Evolutionary conservation across 495 filamentous ascomycete genomes (phyloP), one percentile per base, ranked within the genome.

Genomic region (Sordaria brevicollis): DNA sequence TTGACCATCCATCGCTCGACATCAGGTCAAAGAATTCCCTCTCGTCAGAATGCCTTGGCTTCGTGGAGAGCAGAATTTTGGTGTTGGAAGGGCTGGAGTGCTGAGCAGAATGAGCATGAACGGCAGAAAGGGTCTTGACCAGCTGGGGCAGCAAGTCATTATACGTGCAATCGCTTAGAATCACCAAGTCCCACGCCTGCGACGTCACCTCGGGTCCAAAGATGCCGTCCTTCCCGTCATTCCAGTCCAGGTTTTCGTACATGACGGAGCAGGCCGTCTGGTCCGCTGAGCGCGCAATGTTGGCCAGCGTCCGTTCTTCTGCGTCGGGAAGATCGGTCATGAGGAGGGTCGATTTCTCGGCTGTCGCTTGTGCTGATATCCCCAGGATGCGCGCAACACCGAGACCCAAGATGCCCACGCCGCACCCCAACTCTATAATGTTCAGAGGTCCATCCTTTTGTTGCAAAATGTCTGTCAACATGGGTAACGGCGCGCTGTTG

Each of bases 161-260:
- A 81, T 99, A 99, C 11, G 93, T 99, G 82, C 95, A 97, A 76
- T 99, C 95, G 19, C 93, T 92, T 2, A 96, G 84, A 5, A 96
- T 77, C 29, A 97, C 83, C 36, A 98, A 74, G 76, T 96, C 90
- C 79, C 90, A 89, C 0, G 75, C 72, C 31, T 77, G 78, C 2
- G 80, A 75, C 33, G 74, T 74, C 5, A 82, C 80, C 19, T 77
- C 75, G 1, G 68, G 67, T 5, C 81, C 81, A 66, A 84, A 81
- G 0, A 9, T 35, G 0, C 81, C 82, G 8, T 74, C 68, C 70
- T 71, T 72, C 3, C 78, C 82, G 31, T 83, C 80, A 36, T 83
- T 76, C 95, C 95, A 99, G 79, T 97, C 90, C 21, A 98, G 85
- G 7, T 86, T 79, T 66, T 86, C 81, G 74, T 90, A 94, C 1